Evolutionary conservation across 352 stramenopile species (phyloP).

Genomic region (Globisporangium parvum): DNA sequence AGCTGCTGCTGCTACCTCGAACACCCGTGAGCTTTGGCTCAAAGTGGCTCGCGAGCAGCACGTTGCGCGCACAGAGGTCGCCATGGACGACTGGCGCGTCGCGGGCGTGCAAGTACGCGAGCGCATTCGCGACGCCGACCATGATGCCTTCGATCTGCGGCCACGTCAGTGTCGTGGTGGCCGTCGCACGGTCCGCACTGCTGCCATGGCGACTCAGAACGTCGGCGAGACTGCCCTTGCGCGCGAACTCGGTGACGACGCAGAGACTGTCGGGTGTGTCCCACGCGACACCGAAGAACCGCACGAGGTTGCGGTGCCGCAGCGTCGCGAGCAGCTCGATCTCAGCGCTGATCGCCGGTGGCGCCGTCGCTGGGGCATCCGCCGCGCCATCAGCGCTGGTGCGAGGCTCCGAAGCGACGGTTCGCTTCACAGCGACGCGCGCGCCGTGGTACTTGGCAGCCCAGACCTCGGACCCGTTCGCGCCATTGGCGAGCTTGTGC

Average conservation of each 20-base stretch:
- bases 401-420: slow-evolving; percentile 7
- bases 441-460: slow-evolving; percentile 27
- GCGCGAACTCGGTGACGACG: slow-evolving; percentile 32
- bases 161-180: slow-evolving; percentile 15
- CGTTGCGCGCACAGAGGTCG: slow-evolving; percentile 44
- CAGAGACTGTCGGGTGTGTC: slow-evolving; percentile 23
- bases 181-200: neutral
- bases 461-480: slow-evolving; percentile 12
- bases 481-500: slow-evolving; percentile 31
- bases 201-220: slow-evolving; percentile 12
- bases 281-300: slow-evolving; percentile 35
- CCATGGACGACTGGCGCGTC: slow-evolving; percentile 27
- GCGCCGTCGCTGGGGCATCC: slow-evolving; percentile 10
- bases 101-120: slow-evolving; percentile 59
- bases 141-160: slow-evolving; percentile 21
- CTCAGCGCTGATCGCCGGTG: slow-evolving; percentile 39
- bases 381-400: neutral
- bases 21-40: slow-evolving; percentile 10
- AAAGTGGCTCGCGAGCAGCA: slow-evolving; percentile 22
- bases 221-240: slow-evolving; percentile 23
- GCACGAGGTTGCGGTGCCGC: slow-evolving; percentile 31
- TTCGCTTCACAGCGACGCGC: slow-evolving; percentile 41
- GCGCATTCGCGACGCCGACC: slow-evolving; percentile 37
- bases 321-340: slow-evolving; percentile 37
- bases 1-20: neutral